Evolutionary conservation across 2,329 filamentous ascomycete species (phyloP), one percentile per base, ranked within the genome.

Genomic region (Cordyceps militaris): DNA sequence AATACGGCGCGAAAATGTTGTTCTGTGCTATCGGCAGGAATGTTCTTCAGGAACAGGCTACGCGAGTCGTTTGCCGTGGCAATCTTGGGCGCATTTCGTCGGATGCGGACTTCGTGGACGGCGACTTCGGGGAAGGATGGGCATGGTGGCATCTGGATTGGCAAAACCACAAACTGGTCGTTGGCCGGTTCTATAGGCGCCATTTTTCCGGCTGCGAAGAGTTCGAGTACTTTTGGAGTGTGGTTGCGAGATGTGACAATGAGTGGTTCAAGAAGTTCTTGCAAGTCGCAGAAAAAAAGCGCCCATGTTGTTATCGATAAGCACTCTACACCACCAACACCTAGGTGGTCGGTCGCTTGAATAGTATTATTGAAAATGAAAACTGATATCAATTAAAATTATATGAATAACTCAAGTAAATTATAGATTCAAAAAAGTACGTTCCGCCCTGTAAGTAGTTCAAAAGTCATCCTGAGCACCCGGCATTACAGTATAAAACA

Each of bases 11-110:
- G 85, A 43, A 97, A 79, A 65, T 92, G 89, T 1, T 78, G 71
- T 58, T 90, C 86, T 4, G 90, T 95, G 59, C 90, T 86, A 68
- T 97, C 92, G 61, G 87, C 79, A 7, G 94, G 94, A 1, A 95
- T 75, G 66, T 99, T 97, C 62, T 92, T 88, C n/a, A 96, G 70
- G 73, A 96, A 99, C 19, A 99, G 79, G 61, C 89, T 91, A 64
- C 92, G 86, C 16, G 83, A 76, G 65, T 93, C 88, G 70, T 88
- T 81, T 56, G 81, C 78, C 8, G 87, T 88, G 14, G 89, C 84
- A 42, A 89, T 80, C 73, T 88, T 90, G 60, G 93, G 91, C 47
- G 86, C 80, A 72, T 97, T 92, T 57, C 84, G 84, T 63, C 90
- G 89, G 57, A 97, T 74, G 74, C 96, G 96, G 66, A 97, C 77